phyloP scores from a whole-genome alignment of 345 rosid genomes.

The Fremontodendron californicum region DNA sequence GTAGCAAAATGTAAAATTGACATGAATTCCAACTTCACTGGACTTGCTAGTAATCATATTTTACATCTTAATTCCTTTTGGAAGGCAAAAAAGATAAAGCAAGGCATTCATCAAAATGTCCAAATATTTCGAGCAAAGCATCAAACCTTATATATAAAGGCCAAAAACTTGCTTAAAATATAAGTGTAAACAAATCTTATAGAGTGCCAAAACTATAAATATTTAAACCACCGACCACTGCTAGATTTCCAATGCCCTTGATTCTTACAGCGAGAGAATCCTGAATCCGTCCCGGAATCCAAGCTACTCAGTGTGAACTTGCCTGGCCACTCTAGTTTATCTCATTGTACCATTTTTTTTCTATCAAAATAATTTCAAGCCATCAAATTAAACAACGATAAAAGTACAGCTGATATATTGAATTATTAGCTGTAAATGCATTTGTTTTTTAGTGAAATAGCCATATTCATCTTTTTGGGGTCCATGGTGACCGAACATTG shows the following conservation, averaged over 20 bases:
- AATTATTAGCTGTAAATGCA: constrained; percentile 38
- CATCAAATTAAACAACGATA: neutral
- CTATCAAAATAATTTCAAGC: neutral
- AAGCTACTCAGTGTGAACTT: neutral
- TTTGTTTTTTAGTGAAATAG: constrained; percentile 43
- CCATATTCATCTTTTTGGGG: constrained; percentile 43
- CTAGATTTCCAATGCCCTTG: constrained; percentile 3
- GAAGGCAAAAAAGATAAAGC: neutral
- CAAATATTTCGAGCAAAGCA: neutral
- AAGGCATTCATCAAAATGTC: neutral
- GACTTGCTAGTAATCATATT: neutral
- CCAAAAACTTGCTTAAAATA: neutral
- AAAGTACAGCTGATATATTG: neutral
- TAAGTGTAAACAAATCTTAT: neutral
- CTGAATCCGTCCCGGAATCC: neutral
- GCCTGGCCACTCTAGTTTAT: neutral
- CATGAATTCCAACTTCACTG: neutral
- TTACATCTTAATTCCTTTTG: neutral
- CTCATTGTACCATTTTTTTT: neutral
- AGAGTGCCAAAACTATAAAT: neutral
- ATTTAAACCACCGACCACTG: constrained; percentile 4
- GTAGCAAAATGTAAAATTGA: neutral
- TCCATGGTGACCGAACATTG: constrained; percentile 49
- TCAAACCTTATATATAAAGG: neutral
- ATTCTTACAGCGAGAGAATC: neutral